These are phyloP conservation scores for Xylariaceae sp. DNA, from an alignment of 2,329 filamentous ascomycete species.

Conservation along the genomic window DNA sequence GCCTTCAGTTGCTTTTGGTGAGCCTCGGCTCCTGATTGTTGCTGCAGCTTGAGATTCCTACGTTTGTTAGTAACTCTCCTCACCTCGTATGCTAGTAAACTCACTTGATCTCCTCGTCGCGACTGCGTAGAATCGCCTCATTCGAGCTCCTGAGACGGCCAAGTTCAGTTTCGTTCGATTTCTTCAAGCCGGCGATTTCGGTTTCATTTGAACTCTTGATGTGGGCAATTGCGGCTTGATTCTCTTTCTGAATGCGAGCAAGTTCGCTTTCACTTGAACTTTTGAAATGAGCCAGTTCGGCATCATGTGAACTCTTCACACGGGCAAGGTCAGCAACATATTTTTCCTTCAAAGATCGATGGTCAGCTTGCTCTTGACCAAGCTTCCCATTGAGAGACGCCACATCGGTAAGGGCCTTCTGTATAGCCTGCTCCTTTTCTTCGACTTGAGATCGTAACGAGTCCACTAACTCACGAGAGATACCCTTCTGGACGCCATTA, in stretches of 20 bases:
- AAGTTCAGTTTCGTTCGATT: slow-evolving; percentile 63
- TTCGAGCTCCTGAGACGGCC: slow-evolving; percentile 58
- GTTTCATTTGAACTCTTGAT: slow-evolving; percentile 65
- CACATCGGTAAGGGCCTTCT: slow-evolving; percentile 43
- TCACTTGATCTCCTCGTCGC: slow-evolving; percentile 60
- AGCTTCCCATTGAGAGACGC: slow-evolving; percentile 49
- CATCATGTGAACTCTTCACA: background rate
- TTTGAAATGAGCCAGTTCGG: slow-evolving; percentile 46
- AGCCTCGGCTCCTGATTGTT: slow-evolving; percentile 43
- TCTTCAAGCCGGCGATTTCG: slow-evolving; percentile 54
- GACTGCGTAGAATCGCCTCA: slow-evolving; percentile 63
- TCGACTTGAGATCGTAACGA: slow-evolving; percentile 71
- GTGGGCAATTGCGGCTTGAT: slow-evolving; percentile 51
- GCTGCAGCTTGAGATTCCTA: slow-evolving; percentile 41
- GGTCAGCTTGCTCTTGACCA: slow-evolving; percentile 69
- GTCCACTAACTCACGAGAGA: slow-evolving; percentile 91
- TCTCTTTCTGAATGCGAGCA: slow-evolving; percentile 55
- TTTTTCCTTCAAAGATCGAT: slow-evolving; percentile 59
- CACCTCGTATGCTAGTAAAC: slow-evolving; percentile 16
- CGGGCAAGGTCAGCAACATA: slow-evolving; percentile 48
- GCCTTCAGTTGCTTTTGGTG: slow-evolving; percentile 28
- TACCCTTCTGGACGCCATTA: slow-evolving; percentile 78
- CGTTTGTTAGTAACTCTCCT: slow-evolving; percentile 10
- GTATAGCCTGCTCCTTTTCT: slow-evolving; percentile 56
- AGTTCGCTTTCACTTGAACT: slow-evolving; percentile 59